phyloP scores from a whole-genome alignment of 1,284 basidiomycete species.

The Ganoderma boninense region DNA sequence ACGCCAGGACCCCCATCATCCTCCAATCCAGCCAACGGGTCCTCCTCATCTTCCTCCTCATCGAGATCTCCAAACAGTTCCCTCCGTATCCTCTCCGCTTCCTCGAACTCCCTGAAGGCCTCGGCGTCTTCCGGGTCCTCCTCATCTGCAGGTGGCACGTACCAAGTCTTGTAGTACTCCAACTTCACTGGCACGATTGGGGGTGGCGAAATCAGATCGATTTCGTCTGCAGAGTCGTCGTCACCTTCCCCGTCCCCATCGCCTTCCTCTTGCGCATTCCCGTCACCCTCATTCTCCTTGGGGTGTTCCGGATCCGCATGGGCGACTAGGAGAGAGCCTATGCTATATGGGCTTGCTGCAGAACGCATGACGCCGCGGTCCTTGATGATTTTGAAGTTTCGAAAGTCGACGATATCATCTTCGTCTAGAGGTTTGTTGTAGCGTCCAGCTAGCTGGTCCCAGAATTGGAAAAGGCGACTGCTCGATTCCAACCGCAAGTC shows the following conservation, averaged over 20 bases:
- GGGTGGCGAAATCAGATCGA: conserved; percentile 22
- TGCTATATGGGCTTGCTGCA: conserved; percentile 47
- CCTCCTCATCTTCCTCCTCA: conserved; percentile 37
- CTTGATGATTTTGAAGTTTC: conserved; percentile 62
- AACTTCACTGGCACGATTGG: conserved; percentile 13
- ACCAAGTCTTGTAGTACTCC: conserved; percentile 35
- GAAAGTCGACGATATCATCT: conserved; percentile 78
- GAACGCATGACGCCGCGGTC: conserved; percentile 71
- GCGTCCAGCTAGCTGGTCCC: conserved; percentile 71
- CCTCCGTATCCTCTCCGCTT: conserved; percentile 62
- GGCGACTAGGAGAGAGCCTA: conserved; percentile 55
- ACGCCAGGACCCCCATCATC: conserved; percentile 58
- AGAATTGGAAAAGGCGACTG: conserved; percentile 64
- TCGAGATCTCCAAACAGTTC: conserved; percentile 56
- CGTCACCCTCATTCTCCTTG: conserved; percentile 52
- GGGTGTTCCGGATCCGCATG: conserved; percentile 36
- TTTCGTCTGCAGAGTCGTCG: conserved; percentile 29
- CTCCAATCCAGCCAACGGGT: conserved; percentile 54
- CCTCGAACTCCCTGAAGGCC: conserved; percentile 71
- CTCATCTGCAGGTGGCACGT: conserved; percentile 53
- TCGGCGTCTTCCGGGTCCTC: conserved; percentile 60
- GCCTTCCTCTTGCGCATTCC: conserved; percentile 43
- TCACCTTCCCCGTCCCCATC: conserved; percentile 39
- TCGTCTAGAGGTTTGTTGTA: conserved; percentile 73
- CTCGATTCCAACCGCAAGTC: conserved; percentile 22